Conservation (phyloP, 164 flowering plant species). For the Annona cherimola region DNA sequence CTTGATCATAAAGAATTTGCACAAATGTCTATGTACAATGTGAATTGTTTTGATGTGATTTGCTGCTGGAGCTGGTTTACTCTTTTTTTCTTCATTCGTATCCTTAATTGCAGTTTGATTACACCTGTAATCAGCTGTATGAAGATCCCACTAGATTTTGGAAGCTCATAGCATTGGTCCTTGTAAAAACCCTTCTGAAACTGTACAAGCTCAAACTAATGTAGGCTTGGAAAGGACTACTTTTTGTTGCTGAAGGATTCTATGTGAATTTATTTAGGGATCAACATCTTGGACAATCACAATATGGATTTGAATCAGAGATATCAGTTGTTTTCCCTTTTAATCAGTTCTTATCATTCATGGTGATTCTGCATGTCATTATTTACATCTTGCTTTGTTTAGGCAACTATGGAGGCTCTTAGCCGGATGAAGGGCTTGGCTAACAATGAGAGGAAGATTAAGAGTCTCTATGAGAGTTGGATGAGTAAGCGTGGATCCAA, state of each 20-base stretch:
- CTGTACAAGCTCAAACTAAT: too few species aligned
- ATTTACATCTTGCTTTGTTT: neutral
- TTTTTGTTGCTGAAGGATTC: neutral
- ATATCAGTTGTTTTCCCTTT: neutral
- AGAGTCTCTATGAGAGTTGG: conserved; percentile 51
- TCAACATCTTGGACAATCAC: neutral
- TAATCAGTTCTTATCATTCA: neutral
- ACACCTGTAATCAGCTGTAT: too few species aligned
- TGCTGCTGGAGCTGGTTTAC: too few species aligned
- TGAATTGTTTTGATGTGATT: too few species aligned
- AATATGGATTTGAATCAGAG: neutral
- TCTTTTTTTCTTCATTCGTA: too few species aligned
- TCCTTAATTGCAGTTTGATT: too few species aligned
- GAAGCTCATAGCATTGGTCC: too few species aligned
- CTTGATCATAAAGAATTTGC: too few species aligned
- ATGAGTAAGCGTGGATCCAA: conserved; percentile 35
- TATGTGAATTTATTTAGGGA: neutral
- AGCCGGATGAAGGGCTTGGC: conserved; percentile 18
- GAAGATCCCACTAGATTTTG: too few species aligned
- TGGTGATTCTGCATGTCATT: neutral
- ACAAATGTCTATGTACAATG: too few species aligned
- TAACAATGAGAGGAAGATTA: conserved; percentile 22
- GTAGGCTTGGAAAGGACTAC: too few species aligned
- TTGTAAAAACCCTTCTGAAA: too few species aligned
- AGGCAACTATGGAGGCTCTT: conserved; percentile 59